Evolutionary conservation across 208 protist species (phyloP), one percentile per base, ranked within the genome.

Genomic region (Acanthamoeba polyphaga): DNA sequence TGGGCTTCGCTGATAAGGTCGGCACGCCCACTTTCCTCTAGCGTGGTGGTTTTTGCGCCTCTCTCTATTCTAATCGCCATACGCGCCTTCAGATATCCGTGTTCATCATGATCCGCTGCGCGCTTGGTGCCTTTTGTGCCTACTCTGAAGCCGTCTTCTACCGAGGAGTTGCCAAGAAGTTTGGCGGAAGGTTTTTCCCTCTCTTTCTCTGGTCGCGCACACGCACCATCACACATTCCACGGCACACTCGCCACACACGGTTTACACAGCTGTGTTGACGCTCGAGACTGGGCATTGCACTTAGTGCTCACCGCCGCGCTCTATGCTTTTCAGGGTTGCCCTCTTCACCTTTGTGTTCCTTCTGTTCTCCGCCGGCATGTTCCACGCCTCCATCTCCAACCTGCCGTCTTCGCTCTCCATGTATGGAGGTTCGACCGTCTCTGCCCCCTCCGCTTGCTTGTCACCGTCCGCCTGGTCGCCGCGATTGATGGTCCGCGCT

Each of bases 351-450:
- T 68, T 95, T 27, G 13, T 87, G 38, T 90, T 93, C 78, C 74
- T 96, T 3, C 87, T 98, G 43, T 92, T 98, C 66, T 92, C 97
- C 93, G 96, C 98, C 68, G 97, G 98, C 22, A 97, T 99, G 91
- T 96, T 97, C 6, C 96, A 97, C 84, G 97, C 98, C 12, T 97
- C 97, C 27, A 97, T 97, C 10, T 97, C 95, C 19, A 95, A 96
- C 62, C 95, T 99, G 78, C 99, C 98, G 4, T 98, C 97, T 6
- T 97, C 98, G 72, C 98, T 99, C 85, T 97, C 97, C 29, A 99
- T 99, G 98, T 96, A 95, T 49, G 92, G 74, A 84, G 78, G 78
- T 87, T 12, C 38, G 46, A 24, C 46, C 38, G 8, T 46, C 51
- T 87, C 43, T 46, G 8, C 43, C 5, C 43, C 43, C n/a, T n/a